These are phyloP conservation scores for Elsinoe perseae DNA, from an alignment of 2,329 filamentous ascomycete genomes.

Conservation along the genomic window DNA sequence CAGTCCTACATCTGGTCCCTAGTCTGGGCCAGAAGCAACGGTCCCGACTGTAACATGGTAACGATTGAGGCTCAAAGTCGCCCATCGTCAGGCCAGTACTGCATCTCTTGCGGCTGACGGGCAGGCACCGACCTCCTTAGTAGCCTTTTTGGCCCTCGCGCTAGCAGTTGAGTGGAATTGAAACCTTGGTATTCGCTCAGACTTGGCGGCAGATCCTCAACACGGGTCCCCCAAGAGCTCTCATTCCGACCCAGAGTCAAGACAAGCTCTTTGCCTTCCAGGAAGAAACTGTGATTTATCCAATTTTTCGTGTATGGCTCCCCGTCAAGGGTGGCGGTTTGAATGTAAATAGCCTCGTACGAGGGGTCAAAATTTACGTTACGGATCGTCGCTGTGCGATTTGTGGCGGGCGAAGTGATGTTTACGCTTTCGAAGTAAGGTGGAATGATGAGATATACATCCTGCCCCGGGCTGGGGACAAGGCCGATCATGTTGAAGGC, in stretches of 20 bases:
- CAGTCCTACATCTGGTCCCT: not conserved
- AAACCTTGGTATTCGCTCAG: constrained; percentile 17
- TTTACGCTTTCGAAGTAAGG: constrained; percentile 39
- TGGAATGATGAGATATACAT: constrained; percentile 39
- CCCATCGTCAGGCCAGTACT: not conserved
- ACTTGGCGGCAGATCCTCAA: constrained; percentile 38
- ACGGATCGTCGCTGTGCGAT: constrained; percentile 36
- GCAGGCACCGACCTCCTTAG: not conserved
- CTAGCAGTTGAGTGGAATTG: not conserved
- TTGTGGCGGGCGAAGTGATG: constrained; percentile 34
- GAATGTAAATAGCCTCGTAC: constrained; percentile 39
- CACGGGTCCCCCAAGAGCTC: constrained; percentile 38
- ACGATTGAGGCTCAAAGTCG: not conserved
- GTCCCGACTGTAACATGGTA: not conserved
- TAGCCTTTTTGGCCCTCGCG: not conserved
- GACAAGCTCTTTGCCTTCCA: constrained; percentile 37
- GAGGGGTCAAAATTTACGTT: constrained; percentile 36
- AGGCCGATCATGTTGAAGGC: constrained; percentile 39
- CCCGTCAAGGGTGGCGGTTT: constrained; percentile 38
- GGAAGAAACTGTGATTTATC: constrained; percentile 40
- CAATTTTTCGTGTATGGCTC: constrained; percentile 38
- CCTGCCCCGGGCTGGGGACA: constrained; percentile 42
- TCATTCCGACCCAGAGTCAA: constrained; percentile 36
- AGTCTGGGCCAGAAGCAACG: not conserved
- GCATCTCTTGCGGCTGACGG: not conserved